Base-by-base conservation (phyloP, 345 rosid species). In the Salix suchowensis region DNA sequence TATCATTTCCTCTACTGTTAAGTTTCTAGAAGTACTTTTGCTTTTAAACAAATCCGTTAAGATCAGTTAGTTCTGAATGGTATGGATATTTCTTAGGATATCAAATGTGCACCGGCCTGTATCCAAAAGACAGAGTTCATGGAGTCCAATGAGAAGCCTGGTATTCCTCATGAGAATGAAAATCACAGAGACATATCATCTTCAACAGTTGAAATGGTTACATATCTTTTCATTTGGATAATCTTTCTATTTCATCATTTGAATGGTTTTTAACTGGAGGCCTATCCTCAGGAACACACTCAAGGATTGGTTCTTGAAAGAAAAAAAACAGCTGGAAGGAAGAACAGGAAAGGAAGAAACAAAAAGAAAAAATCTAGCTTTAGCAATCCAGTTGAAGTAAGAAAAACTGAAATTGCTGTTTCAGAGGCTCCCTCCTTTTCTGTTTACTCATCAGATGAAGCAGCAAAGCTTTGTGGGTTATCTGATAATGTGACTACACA, bases 281-380 rank as follows among this genome's bases (percentile, higher is more conserved):
- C 82, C 80, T 85, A 80, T 90, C 84, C 74, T 84, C 93, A 93
- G 97, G 93, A 88, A 81, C 88, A 84, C 80, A 84, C 78, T 70
- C 88, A 83, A 80, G 88, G 80, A 55, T 55, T 67, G 80, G 85
- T 79, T 80, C 82, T 81, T 77, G 87, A 84, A 75, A 91, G 86
- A 81, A 88, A 84, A 67, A 83, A 75, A 80, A 80, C 77, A 80
- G 76, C 85, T 73, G 83, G 85, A 75, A 88, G 88, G 84, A 90
- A 80, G 89, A 87, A 82, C 75, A 92, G 83, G 80, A 95, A 84
- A 82, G 90, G 81, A 74, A 94, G 85, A 86, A 87, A 69, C 71
- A 92, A 85, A 80, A 90, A 80, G 48, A 87, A 82, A 82, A 84
- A 62, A 70, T 69, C 88, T 73, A 71, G 77, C 79, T 69, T 75